A percentile compares a stretch with the other conserved stretches of the same genome.
Evolutionary conservation across 257 asterid genomes (phyloP).

Genomic region (Lithospermum erythrorhizon): DNA sequence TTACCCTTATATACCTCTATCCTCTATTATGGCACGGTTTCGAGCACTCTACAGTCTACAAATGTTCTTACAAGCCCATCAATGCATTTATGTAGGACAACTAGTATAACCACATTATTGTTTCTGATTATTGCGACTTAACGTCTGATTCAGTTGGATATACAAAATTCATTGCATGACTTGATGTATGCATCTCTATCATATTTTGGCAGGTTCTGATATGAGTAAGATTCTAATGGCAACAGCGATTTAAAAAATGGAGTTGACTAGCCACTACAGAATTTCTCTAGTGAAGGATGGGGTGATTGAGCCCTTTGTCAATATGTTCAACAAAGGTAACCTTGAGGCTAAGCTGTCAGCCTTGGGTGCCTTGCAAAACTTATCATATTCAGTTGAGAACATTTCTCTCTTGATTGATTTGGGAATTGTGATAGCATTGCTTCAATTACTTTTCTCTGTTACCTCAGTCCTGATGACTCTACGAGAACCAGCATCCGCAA

Average conservation of each 20-base stretch:
- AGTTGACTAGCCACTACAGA: conserved; percentile 60
- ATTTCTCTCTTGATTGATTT: conserved; percentile 41
- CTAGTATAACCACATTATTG: too few relatives aligned
- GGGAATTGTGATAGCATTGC: conserved; percentile 41
- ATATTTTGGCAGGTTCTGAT: conserved; percentile 55
- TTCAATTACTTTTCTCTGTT: conserved; percentile 90
- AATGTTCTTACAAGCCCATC: background rate
- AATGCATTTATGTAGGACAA: background rate
- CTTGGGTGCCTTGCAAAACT: conserved; percentile 46
- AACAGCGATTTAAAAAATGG: conserved; percentile 65
- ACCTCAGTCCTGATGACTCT: conserved; percentile 76
- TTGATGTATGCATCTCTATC: background rate
- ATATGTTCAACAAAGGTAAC: conserved; percentile 68
- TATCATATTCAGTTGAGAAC: conserved; percentile 46
- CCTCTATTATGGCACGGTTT: too few relatives aligned
- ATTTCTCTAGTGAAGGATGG: conserved; percentile 60
- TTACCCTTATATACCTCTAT: too few relatives aligned
- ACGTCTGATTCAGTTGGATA: too few relatives aligned
- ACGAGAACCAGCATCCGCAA: conserved; percentile 86
- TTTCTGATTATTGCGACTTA: too few relatives aligned
- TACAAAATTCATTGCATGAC: too few relatives aligned
- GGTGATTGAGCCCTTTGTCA: conserved; percentile 53
- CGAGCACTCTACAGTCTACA: background rate
- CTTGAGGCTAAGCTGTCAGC: conserved; percentile 73
- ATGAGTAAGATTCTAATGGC: conserved; percentile 87